These are phyloP conservation scores for Fusarium temperatum DNA, from an alignment of 2,329 filamentous ascomycete species.

Conservation along the genomic window DNA sequence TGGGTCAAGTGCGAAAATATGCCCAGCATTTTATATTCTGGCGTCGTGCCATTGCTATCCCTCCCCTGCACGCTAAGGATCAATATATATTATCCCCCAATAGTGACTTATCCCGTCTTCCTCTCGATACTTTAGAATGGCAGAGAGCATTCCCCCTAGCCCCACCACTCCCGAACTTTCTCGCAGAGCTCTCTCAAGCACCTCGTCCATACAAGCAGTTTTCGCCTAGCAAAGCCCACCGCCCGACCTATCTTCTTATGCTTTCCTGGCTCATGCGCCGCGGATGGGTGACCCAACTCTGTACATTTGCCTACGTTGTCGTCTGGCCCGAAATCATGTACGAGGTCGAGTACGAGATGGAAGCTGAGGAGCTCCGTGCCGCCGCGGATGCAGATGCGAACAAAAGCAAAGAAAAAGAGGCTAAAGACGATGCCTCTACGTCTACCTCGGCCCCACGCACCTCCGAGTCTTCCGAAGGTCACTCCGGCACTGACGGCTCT, in stretches of 20 bases:
- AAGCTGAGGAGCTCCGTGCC: slow-evolving; percentile 68
- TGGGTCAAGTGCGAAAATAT: slow-evolving; percentile 84
- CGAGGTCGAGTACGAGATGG: slow-evolving; percentile 77
- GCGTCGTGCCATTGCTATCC: slow-evolving; percentile 90
- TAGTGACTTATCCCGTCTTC: slow-evolving; percentile 78
- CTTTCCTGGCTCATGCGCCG: slow-evolving; percentile 92
- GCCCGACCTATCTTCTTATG: slow-evolving; percentile 87
- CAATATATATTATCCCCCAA: slow-evolving; percentile 93
- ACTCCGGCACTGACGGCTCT: slow-evolving; percentile 33
- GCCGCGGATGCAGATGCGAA: slow-evolving; percentile 39
- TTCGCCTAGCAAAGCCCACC: slow-evolving; percentile 87
- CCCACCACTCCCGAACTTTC: slow-evolving; percentile 84
- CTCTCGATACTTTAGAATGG: slow-evolving; percentile 76
- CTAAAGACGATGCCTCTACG: slow-evolving; percentile 32
- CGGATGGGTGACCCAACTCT: slow-evolving; percentile 92
- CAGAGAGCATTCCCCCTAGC: slow-evolving; percentile 82
- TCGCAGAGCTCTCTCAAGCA: slow-evolving; percentile 81
- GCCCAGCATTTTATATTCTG: slow-evolving; percentile 96
- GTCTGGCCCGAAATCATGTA: slow-evolving; percentile 85
- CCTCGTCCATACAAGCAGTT: slow-evolving; percentile 85
- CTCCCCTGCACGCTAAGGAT: slow-evolving; percentile 88
- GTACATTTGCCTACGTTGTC: slow-evolving; percentile 89
- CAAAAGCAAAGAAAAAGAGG: slow-evolving; percentile 41
- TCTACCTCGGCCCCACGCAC: slow-evolving; percentile 30
- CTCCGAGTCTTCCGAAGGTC: slow-evolving; percentile 42